Conservation (phyloP, 2,329 filamentous ascomycete genomes). For the Tricladium varicosporioides region DNA sequence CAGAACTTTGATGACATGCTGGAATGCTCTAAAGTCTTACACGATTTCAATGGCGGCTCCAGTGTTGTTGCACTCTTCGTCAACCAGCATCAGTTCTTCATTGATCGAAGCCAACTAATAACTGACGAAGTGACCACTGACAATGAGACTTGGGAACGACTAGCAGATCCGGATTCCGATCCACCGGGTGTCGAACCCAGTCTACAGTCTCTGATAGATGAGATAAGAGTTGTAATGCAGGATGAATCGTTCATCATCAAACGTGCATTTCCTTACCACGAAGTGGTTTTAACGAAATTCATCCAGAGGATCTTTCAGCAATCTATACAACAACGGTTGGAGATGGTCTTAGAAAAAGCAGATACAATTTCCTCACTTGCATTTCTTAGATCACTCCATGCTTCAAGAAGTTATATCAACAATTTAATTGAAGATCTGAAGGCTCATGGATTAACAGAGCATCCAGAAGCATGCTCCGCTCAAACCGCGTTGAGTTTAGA, state of each 20-base stretch:
- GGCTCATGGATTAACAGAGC: slow-evolving; percentile 88
- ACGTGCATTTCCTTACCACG: slow-evolving; percentile 92
- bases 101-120: slow-evolving; percentile 88
- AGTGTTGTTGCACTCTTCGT: slow-evolving; percentile 96
- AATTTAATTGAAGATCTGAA: slow-evolving; percentile 90
- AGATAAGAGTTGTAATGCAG: slow-evolving; percentile 93
- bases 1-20: slow-evolving; percentile 98
- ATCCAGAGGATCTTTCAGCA: slow-evolving; percentile 96
- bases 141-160: slow-evolving; percentile 77
- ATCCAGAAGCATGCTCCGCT: slow-evolving; percentile 86
- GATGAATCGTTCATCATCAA: slow-evolving; percentile 98
- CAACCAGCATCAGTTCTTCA: slow-evolving; percentile 99
- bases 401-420: slow-evolving; percentile 85
- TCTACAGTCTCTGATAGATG: slow-evolving; percentile 86
- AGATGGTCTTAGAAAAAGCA: slow-evolving; percentile 94
- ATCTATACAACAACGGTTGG: slow-evolving; percentile 91
- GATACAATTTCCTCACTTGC: slow-evolving; percentile 87
- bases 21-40: slow-evolving; percentile 88
- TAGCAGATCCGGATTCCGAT: slow-evolving; percentile 92
- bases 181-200: slow-evolving; percentile 89
- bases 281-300: slow-evolving; percentile 90
- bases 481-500: slow-evolving; percentile 76
- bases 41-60: slow-evolving; percentile 93
- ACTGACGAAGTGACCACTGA: slow-evolving; percentile 58
- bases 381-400: slow-evolving; percentile 86